Evolutionary conservation across 2,329 filamentous ascomycete genomes (phyloP).

Genomic region (Rosellinia necatrix): DNA sequence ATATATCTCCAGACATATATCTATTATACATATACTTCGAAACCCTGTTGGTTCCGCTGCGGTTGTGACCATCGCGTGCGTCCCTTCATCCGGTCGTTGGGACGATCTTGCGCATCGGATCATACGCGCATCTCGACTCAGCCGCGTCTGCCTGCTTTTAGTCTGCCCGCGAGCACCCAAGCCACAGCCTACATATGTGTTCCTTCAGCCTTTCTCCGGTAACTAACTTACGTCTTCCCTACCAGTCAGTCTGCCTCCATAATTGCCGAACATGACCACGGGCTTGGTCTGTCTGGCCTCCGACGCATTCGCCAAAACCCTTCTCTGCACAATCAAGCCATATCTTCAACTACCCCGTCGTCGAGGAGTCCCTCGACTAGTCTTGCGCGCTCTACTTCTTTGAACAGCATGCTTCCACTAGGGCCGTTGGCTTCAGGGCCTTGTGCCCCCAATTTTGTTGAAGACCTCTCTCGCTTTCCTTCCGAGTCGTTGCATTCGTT

Average conservation of each 20-base stretch:
- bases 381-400: constrained; percentile 71
- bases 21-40: not conserved
- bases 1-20: not conserved
- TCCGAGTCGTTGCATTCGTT: constrained; percentile 97
- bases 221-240: constrained; percentile 35
- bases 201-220: constrained; percentile 28
- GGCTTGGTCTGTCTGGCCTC: constrained; percentile 81
- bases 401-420: constrained; percentile 68
- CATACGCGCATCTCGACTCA: constrained; percentile 21
- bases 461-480: constrained; percentile 91
- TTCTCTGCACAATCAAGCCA: constrained; percentile 65
- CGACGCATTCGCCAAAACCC: constrained; percentile 92
- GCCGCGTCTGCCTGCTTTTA: constrained; percentile 13
- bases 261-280: constrained; percentile 85
- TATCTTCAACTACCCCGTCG: constrained; percentile 66
- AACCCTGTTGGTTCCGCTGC: not conserved
- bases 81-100: not conserved
- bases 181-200: not conserved
- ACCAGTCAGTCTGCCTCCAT: constrained; percentile 70
- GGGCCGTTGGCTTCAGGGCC: constrained; percentile 64
- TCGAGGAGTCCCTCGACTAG: constrained; percentile 63
- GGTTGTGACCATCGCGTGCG: not conserved
- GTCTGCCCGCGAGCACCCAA: constrained; percentile 15
- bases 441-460: constrained; percentile 75
- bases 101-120: not conserved